Evolutionary conservation across 164 flowering plant species (phyloP).

Genomic region (Berberis vulgaris): DNA sequence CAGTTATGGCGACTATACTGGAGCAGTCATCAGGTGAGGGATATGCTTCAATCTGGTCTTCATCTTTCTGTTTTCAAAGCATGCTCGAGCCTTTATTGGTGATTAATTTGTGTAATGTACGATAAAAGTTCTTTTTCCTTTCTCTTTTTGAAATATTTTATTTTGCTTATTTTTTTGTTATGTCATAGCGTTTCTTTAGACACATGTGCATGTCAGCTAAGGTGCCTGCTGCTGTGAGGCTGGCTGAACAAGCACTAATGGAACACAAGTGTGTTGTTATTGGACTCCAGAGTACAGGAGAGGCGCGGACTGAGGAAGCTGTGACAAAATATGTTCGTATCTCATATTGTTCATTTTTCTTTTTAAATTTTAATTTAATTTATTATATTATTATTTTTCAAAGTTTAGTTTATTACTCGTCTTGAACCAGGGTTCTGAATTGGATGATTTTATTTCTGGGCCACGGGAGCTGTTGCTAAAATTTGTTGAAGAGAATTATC

Average conservation of each 20-base stretch:
- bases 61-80: too few species aligned
- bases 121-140: background rate
- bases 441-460: conserved; percentile 97
- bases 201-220: conserved; percentile 99
- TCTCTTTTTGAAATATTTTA: conserved; percentile 1
- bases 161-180: background rate
- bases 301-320: conserved; percentile 98
- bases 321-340: conserved; percentile 79
- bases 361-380: background rate
- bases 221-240: conserved; percentile 82
- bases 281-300: conserved; percentile 99
- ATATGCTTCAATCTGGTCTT: background rate
- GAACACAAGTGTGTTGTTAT: conserved; percentile 88
- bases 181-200: conserved; percentile 86
- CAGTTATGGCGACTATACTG: conserved; percentile 90
- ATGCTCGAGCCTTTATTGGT: background rate
- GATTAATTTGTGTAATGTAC: background rate
- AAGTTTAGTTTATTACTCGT: background rate
- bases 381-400: background rate
- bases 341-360: background rate
- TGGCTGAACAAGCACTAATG: conserved; percentile 67
- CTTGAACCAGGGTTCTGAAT: conserved; percentile 64
- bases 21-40: conserved; percentile 91
- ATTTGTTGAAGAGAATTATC: conserved; percentile 93
- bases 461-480: conserved; percentile 94